phyloP scores from a whole-genome alignment of 768 basidiomycete species.

The Calocera cornea region DNA sequence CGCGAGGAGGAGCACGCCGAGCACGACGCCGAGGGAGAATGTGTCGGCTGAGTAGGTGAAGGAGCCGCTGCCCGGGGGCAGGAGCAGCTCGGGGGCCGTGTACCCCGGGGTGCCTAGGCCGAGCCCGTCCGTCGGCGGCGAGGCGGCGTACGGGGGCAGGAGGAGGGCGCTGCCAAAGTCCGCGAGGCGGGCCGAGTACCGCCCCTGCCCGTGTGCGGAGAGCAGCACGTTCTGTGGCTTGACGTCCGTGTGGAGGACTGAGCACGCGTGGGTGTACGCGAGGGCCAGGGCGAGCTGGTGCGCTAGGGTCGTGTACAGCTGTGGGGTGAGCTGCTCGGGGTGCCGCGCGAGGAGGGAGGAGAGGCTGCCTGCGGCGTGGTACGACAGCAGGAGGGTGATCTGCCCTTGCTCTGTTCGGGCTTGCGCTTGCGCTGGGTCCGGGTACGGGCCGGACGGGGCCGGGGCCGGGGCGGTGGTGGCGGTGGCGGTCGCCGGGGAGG shows the following conservation, averaged over 20 bases:
- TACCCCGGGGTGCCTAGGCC: conserved; percentile 31
- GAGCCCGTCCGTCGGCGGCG: conserved; percentile 24
- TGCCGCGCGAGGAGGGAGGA: conserved; percentile 13
- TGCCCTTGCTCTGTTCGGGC: conserved; percentile 3
- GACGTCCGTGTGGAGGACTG: conserved; percentile 31
- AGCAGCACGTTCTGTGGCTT: conserved; percentile 29
- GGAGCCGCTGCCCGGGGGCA: conserved; percentile 16
- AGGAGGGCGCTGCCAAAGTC: conserved; percentile 31
- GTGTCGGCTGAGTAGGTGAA: conserved; percentile 30
- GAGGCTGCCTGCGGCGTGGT: conserved; percentile 13
- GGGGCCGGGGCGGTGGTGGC: not conserved
- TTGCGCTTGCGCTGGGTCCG: not conserved
- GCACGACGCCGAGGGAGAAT: conserved; percentile 31
- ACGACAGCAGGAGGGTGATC: conserved; percentile 17
- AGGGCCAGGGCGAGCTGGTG: conserved; percentile 22
- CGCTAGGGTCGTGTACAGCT: conserved; percentile 22
- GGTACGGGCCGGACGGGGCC: not conserved
- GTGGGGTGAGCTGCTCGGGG: conserved; percentile 13
- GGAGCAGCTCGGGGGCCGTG: conserved; percentile 30
- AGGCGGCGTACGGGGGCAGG: conserved; percentile 17
- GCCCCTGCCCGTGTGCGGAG: conserved; percentile 14
- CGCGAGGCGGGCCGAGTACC: conserved; percentile 21
- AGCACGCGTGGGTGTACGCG: conserved; percentile 24
- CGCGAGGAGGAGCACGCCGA: conserved; percentile 26
- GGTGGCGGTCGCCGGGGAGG: not conserved